Conservation (phyloP, 1,139 yeast species). For the Candida freyschussii region DNA sequence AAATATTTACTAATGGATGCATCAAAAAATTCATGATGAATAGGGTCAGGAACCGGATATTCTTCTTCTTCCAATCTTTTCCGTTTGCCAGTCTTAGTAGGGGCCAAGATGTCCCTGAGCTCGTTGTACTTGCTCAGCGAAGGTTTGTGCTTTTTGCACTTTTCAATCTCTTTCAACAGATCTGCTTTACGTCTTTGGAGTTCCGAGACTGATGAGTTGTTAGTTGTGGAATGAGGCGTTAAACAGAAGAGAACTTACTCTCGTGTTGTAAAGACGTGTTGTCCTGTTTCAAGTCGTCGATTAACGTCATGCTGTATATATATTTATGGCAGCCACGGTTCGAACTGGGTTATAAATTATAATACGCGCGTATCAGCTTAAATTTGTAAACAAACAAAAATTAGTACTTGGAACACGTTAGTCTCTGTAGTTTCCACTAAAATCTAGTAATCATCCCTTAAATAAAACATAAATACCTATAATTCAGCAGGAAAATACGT, state of each 20-base stretch:
- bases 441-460: no score
- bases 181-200: conserved; percentile 19
- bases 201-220: conserved; percentile 14
- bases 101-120: conserved; percentile 10
- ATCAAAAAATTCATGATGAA: conserved; percentile 33
- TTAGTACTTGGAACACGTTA: no score
- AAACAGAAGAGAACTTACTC: conserved; percentile 11
- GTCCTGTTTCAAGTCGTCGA: conserved; percentile 17
- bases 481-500: no score
- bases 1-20: conserved; percentile 27
- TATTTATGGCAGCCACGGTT: no score
- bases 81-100: conserved; percentile 7
- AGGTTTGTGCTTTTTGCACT: conserved; percentile 16
- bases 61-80: conserved; percentile 14
- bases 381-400: no score
- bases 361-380: no score
- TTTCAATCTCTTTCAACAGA: conserved; percentile 24
- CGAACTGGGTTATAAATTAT: no score
- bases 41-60: conserved; percentile 23
- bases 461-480: no score
- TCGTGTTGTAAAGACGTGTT: conserved; percentile 23
- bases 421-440: no score
- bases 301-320: conserved; percentile 4
- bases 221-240: conserved; percentile 3
- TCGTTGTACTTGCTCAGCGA: conserved; percentile 11